phyloP scores from a whole-genome alignment of 495 filamentous ascomycete species.

The Aspergillus ellipticus region DNA sequence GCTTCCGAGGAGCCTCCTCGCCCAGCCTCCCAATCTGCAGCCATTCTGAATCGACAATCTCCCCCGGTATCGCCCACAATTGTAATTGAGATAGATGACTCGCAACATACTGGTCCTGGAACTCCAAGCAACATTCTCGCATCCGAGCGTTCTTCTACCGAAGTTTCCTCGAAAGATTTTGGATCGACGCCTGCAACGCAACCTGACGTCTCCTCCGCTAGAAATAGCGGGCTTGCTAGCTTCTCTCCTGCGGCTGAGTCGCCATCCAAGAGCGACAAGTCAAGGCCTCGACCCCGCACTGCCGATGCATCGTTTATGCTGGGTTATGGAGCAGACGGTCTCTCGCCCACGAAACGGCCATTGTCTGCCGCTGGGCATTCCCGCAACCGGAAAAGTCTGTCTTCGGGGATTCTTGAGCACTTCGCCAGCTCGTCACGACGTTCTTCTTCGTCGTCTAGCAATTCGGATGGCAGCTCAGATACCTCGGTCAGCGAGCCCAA shows the following conservation, averaged over 20 bases:
- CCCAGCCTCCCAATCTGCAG: slow-evolving; percentile 36
- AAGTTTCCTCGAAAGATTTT: slow-evolving; percentile 70
- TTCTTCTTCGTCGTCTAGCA: slow-evolving; percentile 23
- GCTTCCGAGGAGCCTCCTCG: slow-evolving; percentile 29
- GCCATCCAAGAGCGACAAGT: slow-evolving; percentile 50
- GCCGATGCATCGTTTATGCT: slow-evolving; percentile 49
- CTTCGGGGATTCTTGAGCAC: slow-evolving; percentile 27
- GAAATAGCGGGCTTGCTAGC: slow-evolving; percentile 48
- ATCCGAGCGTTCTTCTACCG: slow-evolving; percentile 67
- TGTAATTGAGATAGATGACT: slow-evolving; percentile 29
- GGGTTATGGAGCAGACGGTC: slow-evolving; percentile 18
- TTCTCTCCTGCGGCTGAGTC: slow-evolving; percentile 56
- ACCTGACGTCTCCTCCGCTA: slow-evolving; percentile 13
- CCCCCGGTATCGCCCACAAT: slow-evolving; percentile 37
- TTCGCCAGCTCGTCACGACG: slow-evolving; percentile 25
- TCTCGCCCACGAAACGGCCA: slow-evolving; percentile 30
- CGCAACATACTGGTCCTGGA: slow-evolving; percentile 36
- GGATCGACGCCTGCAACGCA: slow-evolving; percentile 59
- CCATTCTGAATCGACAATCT: slow-evolving; percentile 28
- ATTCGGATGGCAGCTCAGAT: slow-evolving; percentile 28
- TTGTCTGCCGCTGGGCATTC: slow-evolving; percentile 35
- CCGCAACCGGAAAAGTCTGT: slow-evolving; percentile 34
- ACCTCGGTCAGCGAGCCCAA: slow-evolving; percentile 22
- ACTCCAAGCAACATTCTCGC: slow-evolving; percentile 58
- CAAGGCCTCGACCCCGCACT: slow-evolving; percentile 44